Evolutionary conservation across 73 alveolate genomes (phyloP).

Genomic region (Blepharisma japonicum): DNA sequence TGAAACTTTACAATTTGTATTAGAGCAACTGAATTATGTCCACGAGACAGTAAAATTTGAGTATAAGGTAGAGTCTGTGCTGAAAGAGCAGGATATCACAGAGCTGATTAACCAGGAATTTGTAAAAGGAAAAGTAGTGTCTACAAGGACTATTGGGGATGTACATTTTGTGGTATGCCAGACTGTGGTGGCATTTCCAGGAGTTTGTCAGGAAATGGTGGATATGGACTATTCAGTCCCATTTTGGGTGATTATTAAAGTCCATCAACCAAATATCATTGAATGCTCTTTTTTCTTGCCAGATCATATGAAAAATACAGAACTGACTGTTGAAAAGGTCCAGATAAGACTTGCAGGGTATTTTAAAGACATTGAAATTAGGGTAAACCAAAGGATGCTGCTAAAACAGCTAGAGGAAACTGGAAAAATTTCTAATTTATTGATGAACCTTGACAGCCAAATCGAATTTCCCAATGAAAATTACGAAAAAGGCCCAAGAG

Average conservation of each 20-base stretch:
- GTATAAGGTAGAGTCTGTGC: neutral
- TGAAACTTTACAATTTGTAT: neutral
- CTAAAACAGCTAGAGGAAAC: conserved; percentile 11
- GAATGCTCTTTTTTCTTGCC: neutral
- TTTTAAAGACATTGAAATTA: neutral
- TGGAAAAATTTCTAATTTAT: neutral
- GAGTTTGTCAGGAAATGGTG: neutral
- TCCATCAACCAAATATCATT: neutral
- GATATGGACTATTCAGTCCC: neutral
- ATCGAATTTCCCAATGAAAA: neutral
- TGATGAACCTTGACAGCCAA: neutral
- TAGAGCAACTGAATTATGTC: neutral
- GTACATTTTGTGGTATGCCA: neutral
- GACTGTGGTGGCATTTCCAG: neutral
- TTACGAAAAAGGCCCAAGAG: neutral
- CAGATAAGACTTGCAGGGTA: neutral
- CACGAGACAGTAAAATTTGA: neutral
- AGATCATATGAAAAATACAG: neutral
- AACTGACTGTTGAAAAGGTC: neutral
- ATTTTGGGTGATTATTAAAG: conserved; percentile 11
- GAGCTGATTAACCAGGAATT: neutral
- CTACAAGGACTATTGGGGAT: neutral
- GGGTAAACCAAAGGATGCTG: conserved; percentile 17
- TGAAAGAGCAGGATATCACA: neutral
- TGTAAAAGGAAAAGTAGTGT: neutral